These are phyloP conservation scores for Corynespora cassiicola DNA, from an alignment of 2,329 filamentous ascomycete genomes.

Conservation along the genomic window DNA sequence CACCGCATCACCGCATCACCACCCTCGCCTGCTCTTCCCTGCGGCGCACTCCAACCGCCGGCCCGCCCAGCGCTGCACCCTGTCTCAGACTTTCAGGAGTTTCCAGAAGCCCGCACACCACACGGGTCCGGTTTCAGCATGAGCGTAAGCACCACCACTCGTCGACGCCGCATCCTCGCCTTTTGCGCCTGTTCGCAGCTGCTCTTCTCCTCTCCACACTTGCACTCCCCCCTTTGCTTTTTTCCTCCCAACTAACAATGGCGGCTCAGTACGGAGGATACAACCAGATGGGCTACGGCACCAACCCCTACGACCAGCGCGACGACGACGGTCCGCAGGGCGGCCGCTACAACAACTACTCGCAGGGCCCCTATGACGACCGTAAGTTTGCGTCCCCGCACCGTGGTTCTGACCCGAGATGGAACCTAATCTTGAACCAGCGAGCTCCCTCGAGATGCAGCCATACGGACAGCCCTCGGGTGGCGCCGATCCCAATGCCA, in stretches of 20 bases:
- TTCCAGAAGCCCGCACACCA: conserved; percentile 34
- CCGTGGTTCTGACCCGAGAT: no score
- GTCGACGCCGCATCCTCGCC: conserved; percentile 12
- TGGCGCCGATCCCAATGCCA: conserved; percentile 68
- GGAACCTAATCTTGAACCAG: conserved; percentile 16
- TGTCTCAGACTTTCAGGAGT: conserved; percentile 43
- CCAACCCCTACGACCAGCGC: conserved; percentile 53
- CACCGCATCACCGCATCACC: no score
- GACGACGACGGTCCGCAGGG: conserved; percentile 48
- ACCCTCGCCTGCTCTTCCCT: conserved; percentile 14
- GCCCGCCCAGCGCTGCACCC: conserved; percentile 12
- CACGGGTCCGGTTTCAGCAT: conserved; percentile 45
- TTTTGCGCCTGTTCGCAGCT: conserved; percentile 10
- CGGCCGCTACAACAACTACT: conserved; percentile 64
- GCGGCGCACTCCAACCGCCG: no score
- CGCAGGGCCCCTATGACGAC: conserved; percentile 44
- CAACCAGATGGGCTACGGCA: conserved; percentile 48
- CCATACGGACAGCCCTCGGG: conserved; percentile 53
- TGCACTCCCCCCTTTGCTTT: neutral
- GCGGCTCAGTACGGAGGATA: conserved; percentile 50
- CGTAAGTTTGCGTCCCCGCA: conserved; percentile 38
- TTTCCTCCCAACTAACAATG: conserved; percentile 19
- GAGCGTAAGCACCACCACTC: conserved; percentile 41
- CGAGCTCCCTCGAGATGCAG: conserved; percentile 72
- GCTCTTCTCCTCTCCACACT: conserved; percentile 11